Conservation (phyloP, 2,329 filamentous ascomycete genomes). For the Fusarium xyrophilum region DNA sequence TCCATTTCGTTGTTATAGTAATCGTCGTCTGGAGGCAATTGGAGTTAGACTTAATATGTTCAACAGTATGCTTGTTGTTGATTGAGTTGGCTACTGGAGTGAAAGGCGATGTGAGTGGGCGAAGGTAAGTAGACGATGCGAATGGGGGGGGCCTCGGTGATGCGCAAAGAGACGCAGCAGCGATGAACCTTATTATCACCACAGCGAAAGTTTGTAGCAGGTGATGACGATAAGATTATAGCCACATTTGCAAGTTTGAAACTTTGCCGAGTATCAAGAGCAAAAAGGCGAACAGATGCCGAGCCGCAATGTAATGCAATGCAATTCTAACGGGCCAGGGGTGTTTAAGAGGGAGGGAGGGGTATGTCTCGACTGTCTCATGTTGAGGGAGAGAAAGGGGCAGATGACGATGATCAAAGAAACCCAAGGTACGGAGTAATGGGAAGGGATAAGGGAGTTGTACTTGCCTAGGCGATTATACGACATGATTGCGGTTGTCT, state of each 20-base stretch:
- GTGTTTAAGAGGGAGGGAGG: slow-evolving; percentile 31
- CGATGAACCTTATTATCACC: slow-evolving; percentile 12
- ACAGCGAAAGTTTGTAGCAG: not conserved
- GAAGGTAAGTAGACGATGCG: slow-evolving; percentile 9
- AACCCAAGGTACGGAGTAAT: not conserved
- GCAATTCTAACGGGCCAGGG: slow-evolving; percentile 24
- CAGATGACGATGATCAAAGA: slow-evolving; percentile 30
- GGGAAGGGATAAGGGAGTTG: not conserved
- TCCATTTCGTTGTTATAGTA: slow-evolving; percentile 69
- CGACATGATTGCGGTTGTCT: slow-evolving; percentile 60
- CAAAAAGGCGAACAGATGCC: not conserved
- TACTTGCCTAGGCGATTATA: slow-evolving; percentile 77
- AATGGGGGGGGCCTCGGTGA: slow-evolving; percentile 28
- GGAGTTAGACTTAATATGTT: slow-evolving; percentile 32
- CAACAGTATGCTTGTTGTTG: slow-evolving; percentile 4
- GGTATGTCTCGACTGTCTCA: slow-evolving; percentile 35
- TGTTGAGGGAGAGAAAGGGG: slow-evolving; percentile 30
- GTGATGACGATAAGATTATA: not conserved
- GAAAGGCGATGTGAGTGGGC: slow-evolving; percentile 1
- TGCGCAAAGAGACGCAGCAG: slow-evolving; percentile 21
- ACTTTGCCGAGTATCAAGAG: not conserved
- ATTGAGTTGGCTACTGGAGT: slow-evolving; percentile 10
- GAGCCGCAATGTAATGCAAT: slow-evolving; percentile 20
- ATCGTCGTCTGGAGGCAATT: slow-evolving; percentile 57
- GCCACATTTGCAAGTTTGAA: not conserved